Evolutionary conservation across 306 rosid species (phyloP).

Genomic region (Cucurbita moschata): DNA sequence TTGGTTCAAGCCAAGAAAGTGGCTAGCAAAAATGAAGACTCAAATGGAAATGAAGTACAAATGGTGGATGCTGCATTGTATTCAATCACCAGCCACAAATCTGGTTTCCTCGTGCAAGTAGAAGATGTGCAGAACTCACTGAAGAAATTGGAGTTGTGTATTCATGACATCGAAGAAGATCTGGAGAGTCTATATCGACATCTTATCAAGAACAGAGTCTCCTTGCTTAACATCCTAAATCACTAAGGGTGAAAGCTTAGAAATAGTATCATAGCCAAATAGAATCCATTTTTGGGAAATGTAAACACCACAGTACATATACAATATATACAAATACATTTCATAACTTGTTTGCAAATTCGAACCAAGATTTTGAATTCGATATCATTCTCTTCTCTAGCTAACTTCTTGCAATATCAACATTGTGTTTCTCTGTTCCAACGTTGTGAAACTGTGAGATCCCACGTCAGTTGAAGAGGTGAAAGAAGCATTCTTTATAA

Average conservation of each 20-base stretch:
- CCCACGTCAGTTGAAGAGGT: too few relatives aligned
- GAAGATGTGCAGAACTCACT: not conserved
- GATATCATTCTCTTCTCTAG: not conserved
- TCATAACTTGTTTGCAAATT: not conserved
- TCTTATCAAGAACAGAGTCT: conserved; percentile 20
- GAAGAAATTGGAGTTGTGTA: conserved; percentile 1
- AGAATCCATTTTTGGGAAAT: not conserved
- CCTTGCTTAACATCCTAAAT: conserved; percentile 16
- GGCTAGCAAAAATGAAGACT: not conserved
- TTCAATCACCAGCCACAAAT: conserved; percentile 1
- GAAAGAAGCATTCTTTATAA: too few relatives aligned
- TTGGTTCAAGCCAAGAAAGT: conserved; percentile 13
- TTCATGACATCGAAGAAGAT: conserved; percentile 15
- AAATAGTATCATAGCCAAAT: not conserved
- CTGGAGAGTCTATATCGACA: conserved; percentile 7
- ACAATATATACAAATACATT: not conserved
- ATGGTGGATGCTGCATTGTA: conserved; percentile 4
- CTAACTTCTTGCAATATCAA: not conserved
- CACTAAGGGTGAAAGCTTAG: not conserved
- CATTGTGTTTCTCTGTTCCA: not conserved
- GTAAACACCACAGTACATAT: not conserved
- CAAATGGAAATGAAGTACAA: conserved; percentile 5
- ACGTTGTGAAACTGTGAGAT: not conserved
- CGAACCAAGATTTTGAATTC: not conserved
- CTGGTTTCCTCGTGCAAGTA: not conserved